These are phyloP conservation scores for Argentina anserina DNA, from an alignment of 306 rosid species.

Conservation along the genomic window DNA sequence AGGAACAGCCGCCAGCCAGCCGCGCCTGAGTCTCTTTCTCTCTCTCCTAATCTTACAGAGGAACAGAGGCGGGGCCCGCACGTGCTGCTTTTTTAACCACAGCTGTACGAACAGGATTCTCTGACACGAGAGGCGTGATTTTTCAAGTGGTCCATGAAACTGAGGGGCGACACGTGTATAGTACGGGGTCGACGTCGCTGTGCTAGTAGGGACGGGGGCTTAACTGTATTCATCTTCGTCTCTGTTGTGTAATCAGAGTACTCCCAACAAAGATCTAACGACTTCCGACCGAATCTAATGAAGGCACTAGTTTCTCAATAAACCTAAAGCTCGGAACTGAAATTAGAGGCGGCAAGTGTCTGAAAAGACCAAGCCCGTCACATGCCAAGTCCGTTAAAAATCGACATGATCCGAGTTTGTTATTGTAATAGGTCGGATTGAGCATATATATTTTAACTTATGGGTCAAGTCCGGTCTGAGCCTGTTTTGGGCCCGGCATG, in stretches of 20 bases:
- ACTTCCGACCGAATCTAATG: not conserved
- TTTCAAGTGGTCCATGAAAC: conserved; percentile 31
- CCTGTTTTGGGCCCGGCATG: too few species aligned
- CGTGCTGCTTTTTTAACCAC: not conserved
- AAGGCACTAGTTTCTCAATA: too few species aligned
- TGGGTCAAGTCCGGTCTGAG: too few species aligned
- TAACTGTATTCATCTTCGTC: conserved; percentile 1
- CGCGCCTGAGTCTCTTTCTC: too few species aligned
- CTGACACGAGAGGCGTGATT: not conserved
- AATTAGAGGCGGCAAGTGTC: too few species aligned
- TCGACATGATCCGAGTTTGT: too few species aligned
- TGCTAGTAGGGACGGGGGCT: not conserved
- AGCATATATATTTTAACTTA: too few species aligned
- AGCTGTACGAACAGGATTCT: conserved; percentile 15
- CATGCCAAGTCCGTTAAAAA: too few species aligned
- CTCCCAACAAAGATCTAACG: not conserved
- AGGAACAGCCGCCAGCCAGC: not conserved
- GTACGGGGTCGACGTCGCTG: conserved; percentile 1
- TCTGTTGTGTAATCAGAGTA: not conserved
- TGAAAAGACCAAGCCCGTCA: too few species aligned
- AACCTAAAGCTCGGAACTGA: too few species aligned
- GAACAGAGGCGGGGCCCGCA: not conserved
- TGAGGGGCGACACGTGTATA: not conserved
- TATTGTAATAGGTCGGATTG: too few species aligned
- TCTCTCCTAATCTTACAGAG: too few species aligned